phyloP scores from a whole-genome alignment of 345 rosid genomes.

The Camelina laxa region DNA sequence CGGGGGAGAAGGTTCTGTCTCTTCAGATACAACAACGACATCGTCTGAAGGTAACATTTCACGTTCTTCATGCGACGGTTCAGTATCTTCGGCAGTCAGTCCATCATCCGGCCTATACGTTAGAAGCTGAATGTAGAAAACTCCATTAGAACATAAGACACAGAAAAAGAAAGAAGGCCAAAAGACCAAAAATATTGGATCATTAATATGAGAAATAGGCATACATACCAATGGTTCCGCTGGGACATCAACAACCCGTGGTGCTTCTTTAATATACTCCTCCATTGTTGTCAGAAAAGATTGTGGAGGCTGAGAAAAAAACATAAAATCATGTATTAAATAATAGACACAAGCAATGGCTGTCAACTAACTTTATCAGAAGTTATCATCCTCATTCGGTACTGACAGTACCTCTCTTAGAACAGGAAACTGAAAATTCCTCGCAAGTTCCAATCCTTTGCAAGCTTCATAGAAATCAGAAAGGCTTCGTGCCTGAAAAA shows the following conservation, averaged over 20 bases:
- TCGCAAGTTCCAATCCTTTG: slow-evolving; percentile 96
- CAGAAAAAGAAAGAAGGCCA: neutral
- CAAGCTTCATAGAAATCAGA: slow-evolving; percentile 94
- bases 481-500: slow-evolving; percentile 80
- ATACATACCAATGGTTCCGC: slow-evolving; percentile 66
- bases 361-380: neutral
- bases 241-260: slow-evolving; percentile 79
- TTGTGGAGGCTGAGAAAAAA: slow-evolving; percentile 81
- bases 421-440: slow-evolving; percentile 96
- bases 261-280: slow-evolving; percentile 97
- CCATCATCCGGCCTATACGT: slow-evolving; percentile 85
- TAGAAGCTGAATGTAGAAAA: slow-evolving; percentile 59
- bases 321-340: slow-evolving; percentile 1
- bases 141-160: slow-evolving; percentile 24
- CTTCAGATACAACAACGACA: slow-evolving; percentile 51
- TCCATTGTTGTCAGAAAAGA: slow-evolving; percentile 94
- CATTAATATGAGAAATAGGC: slow-evolving; percentile 34
- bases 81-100: slow-evolving; percentile 57
- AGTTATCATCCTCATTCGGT: slow-evolving; percentile 15
- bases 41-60: slow-evolving; percentile 61
- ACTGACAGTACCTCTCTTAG: slow-evolving; percentile 99
- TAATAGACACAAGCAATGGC: neutral
- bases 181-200: neutral
- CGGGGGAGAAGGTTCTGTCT: slow-evolving; percentile 51
- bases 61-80: slow-evolving; percentile 55